phyloP scores from a whole-genome alignment of 352 stramenopile species.

The Aphanomyces cochlioides region DNA sequence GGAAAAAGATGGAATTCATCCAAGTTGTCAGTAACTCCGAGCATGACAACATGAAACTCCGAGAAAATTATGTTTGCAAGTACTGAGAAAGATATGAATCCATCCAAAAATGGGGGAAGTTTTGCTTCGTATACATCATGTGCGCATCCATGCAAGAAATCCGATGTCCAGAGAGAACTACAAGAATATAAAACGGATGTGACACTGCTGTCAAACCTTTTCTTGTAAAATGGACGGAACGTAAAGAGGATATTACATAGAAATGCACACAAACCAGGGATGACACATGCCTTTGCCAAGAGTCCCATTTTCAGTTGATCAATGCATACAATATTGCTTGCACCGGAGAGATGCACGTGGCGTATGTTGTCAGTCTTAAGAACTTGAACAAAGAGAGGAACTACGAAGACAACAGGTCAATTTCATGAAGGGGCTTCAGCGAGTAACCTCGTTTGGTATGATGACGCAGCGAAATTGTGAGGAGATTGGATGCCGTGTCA shows the following conservation, averaged over 20 bases:
- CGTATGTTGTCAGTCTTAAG: slow-evolving; percentile 68
- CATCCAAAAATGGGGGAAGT: slow-evolving; percentile 50
- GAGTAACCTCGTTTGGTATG: slow-evolving; percentile 59
- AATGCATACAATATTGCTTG: slow-evolving; percentile 65
- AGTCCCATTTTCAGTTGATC: slow-evolving; percentile 71
- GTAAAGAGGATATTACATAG: slow-evolving; percentile 69
- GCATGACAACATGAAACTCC: slow-evolving; percentile 55
- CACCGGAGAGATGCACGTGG: slow-evolving; percentile 69
- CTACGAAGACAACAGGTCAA: slow-evolving; percentile 31
- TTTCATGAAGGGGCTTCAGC: neutral
- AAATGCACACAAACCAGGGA: slow-evolving; percentile 66
- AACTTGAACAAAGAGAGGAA: slow-evolving; percentile 70
- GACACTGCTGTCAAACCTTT: slow-evolving; percentile 36
- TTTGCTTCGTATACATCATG: slow-evolving; percentile 58
- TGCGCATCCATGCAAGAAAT: slow-evolving; percentile 55
- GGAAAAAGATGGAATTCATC: slow-evolving; percentile 21
- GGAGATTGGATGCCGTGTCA: slow-evolving; percentile 64
- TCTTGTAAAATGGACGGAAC: slow-evolving; percentile 43
- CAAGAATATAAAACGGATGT: neutral
- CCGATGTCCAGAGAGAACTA: slow-evolving; percentile 53
- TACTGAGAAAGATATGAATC: slow-evolving; percentile 45
- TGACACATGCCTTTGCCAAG: slow-evolving; percentile 69
- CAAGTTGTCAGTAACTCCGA: slow-evolving; percentile 51
- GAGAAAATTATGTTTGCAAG: slow-evolving; percentile 59
- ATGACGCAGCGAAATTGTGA: slow-evolving; percentile 73